Evolutionary conservation across 116 monocot species (phyloP).

Genomic region (Papilionanthe hybrid): DNA sequence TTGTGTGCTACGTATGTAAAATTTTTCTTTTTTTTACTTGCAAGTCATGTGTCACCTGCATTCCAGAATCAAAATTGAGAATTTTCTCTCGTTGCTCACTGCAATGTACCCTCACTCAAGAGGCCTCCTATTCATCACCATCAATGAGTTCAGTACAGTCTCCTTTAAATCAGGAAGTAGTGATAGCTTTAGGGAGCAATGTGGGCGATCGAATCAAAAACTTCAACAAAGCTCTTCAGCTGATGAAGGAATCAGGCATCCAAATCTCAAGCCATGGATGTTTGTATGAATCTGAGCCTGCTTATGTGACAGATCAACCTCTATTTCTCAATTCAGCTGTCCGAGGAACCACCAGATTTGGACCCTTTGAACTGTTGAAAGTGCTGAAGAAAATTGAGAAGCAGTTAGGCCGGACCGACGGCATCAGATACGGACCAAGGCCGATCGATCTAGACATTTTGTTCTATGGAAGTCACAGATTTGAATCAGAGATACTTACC

Average conservation of each 20-base stretch:
- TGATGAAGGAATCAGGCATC: constrained; percentile 80
- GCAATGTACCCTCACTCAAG: neutral
- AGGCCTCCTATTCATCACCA: constrained; percentile 8
- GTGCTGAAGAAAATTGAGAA: constrained; percentile 76
- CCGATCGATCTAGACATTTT: constrained; percentile 90
- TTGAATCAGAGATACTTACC: constrained; percentile 56
- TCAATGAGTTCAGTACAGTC: constrained; percentile 12
- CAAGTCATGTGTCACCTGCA: neutral
- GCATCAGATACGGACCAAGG: constrained; percentile 89
- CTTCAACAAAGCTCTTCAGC: constrained; percentile 54
- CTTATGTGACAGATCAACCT: constrained; percentile 89
- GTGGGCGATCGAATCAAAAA: constrained; percentile 70
- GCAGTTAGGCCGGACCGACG: constrained; percentile 60
- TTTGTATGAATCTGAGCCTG: constrained; percentile 80
- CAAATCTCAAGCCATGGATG: constrained; percentile 58
- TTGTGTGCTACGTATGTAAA: no score
- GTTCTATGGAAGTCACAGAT: constrained; percentile 50
- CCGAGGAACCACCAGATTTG: constrained; percentile 66
- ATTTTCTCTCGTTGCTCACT: constrained; percentile 4
- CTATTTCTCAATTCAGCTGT: constrained; percentile 81
- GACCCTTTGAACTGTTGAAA: constrained; percentile 62
- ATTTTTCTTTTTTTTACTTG: no score
- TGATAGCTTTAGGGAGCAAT: constrained; percentile 89
- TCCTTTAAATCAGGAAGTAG: constrained; percentile 57
- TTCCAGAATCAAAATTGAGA: constrained; percentile 17